Percentiles rank a stretch among this genome's conserved stretches.
phyloP scores from a whole-genome alignment of 2,329 filamentous ascomycete species.

The Fusarium sp. region DNA sequence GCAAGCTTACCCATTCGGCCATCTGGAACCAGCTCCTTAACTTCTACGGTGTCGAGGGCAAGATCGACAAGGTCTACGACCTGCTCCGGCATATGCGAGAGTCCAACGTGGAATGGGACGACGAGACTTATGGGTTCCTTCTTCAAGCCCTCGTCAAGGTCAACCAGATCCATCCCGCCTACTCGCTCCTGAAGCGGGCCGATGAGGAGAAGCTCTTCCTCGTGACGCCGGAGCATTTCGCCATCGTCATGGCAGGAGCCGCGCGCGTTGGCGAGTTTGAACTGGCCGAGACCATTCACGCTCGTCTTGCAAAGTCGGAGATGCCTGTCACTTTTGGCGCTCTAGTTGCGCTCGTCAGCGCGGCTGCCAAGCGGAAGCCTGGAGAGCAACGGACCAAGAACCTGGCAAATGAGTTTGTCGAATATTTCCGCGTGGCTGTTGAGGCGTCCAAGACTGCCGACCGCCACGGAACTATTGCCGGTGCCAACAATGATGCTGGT shows the following conservation, averaged over 20 bases:
- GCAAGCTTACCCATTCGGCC: conserved; percentile 61
- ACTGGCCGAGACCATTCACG: conserved; percentile 53
- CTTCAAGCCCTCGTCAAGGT: conserved; percentile 59
- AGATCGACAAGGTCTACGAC: conserved; percentile 58
- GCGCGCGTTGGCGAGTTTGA: conserved; percentile 55
- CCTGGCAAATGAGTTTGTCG: conserved; percentile 44
- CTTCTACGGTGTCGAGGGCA: conserved; percentile 70
- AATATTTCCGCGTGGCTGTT: conserved; percentile 41
- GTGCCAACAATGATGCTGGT: conserved; percentile 8
- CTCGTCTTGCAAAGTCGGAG: conserved; percentile 54
- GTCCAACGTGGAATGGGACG: conserved; percentile 56
- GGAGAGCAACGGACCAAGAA: conserved; percentile 38
- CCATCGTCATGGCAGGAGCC: conserved; percentile 62
- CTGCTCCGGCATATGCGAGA: conserved; percentile 59
- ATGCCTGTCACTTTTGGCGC: conserved; percentile 54
- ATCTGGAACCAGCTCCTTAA: conserved; percentile 83
- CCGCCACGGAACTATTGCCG: neutral
- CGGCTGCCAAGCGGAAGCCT: conserved; percentile 40
- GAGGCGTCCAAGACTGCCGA: conserved; percentile 8
- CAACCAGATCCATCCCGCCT: conserved; percentile 59
- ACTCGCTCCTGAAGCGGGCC: conserved; percentile 56
- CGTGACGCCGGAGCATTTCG: conserved; percentile 58
- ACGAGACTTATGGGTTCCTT: conserved; percentile 59
- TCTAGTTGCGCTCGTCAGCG: conserved; percentile 54
- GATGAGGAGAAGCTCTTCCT: conserved; percentile 55